Evolutionary conservation across 306 rosid genomes (phyloP), one percentile per base, ranked within the genome.

Genomic region (Prunus salicina): DNA sequence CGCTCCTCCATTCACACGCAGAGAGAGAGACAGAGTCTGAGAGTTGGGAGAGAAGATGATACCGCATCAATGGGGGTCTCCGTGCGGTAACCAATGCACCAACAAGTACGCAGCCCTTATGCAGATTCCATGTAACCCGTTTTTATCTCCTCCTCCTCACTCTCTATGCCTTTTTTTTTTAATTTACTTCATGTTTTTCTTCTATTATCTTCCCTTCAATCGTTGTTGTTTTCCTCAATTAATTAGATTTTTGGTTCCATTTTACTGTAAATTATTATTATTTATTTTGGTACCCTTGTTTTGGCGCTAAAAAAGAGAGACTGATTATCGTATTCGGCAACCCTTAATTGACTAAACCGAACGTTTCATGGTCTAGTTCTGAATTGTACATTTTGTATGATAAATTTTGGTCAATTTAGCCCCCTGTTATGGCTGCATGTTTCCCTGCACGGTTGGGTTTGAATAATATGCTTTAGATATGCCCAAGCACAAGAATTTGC

Each of bases 31-130:
- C 25, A 10, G 13, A 20, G 51, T 4, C 24, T 18, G 76, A 22
- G 67, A 3, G 28, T 6, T 8, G 41, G 13, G 61, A 41, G 13
- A 8, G 38, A 65, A 46, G 57, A 93, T 90, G 93, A 80, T 88
- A 67, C 93, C 93, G 62, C 92, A 90, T 56, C 90, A 90, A 52
- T 90, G 97, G 98, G 82, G 79, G 43, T 75, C 89, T 77, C 91
- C 96, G 0, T 91, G 98, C 73, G 96, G 96, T 34, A 85, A 76
- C 69, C 81, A 89, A 82, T 94, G 97, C 87, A 90, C 96, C 52
- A 81, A 78, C 22, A 92, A 94, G 84, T 94, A 90, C 77, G 76
- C 96, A 1, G 90, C 91, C 14, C 89, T 94, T 38, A 89, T 88
- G 57, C 85, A 92, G 77, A 87, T 94, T 76, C 98, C 97, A 15